Evolutionary conservation across 2,329 filamentous ascomycete genomes (phyloP).

Genomic region (Gnomoniopsis smithogilvyi): DNA sequence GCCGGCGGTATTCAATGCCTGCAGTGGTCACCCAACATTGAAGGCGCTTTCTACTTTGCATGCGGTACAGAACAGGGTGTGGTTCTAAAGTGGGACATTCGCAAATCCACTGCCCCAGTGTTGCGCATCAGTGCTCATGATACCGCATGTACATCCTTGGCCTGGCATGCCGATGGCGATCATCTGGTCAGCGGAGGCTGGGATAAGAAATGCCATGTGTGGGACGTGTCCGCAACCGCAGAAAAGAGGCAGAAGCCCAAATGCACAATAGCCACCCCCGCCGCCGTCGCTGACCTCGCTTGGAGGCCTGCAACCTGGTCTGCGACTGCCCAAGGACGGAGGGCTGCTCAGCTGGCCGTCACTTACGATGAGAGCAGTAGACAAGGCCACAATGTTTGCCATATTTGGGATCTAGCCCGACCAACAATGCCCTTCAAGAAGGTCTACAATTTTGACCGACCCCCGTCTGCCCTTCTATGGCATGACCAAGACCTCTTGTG

Average conservation of each 20-base stretch:
- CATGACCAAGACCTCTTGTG: constrained; percentile 63
- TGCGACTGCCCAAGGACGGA: constrained; percentile 56
- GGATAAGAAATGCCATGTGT: constrained; percentile 61
- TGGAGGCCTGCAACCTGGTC: constrained; percentile 67
- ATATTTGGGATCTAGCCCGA: constrained; percentile 67
- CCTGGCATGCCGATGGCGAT: constrained; percentile 67
- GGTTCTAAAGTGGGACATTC: constrained; percentile 62
- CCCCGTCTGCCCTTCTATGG: constrained; percentile 60
- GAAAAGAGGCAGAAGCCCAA: constrained; percentile 64
- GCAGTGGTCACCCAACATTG: constrained; percentile 58
- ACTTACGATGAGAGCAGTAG: constrained; percentile 57
- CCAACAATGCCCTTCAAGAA: constrained; percentile 66
- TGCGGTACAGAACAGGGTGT: constrained; percentile 62
- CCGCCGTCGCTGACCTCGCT: constrained; percentile 54
- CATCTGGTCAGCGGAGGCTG: constrained; percentile 62
- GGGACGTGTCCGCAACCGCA: constrained; percentile 58
- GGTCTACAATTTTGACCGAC: constrained; percentile 56
- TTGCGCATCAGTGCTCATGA: constrained; percentile 61
- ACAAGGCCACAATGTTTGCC: constrained; percentile 56
- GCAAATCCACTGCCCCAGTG: constrained; percentile 50
- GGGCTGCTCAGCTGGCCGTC: constrained; percentile 60
- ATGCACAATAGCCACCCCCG: constrained; percentile 58
- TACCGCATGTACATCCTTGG: constrained; percentile 55
- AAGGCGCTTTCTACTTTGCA: constrained; percentile 58
- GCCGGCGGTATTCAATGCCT: constrained; percentile 59